These are phyloP conservation scores for Erodium chrysanthum DNA, from an alignment of 441 rosid genomes.

Conservation along the genomic window DNA sequence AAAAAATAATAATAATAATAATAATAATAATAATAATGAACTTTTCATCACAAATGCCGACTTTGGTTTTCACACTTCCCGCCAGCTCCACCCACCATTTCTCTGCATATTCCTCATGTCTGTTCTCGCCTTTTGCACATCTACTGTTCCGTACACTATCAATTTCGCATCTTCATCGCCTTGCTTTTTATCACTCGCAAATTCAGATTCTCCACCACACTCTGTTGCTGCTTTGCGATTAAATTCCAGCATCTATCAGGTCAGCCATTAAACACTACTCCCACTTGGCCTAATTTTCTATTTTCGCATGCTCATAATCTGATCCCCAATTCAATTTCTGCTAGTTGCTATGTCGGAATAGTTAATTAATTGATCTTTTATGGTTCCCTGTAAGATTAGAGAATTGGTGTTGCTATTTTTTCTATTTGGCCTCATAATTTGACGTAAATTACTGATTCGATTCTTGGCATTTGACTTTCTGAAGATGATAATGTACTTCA, in stretches of 20 bases:
- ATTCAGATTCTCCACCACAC: neutral
- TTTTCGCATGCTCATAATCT: neutral
- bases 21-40: too few relatives aligned
- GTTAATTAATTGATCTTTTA: neutral
- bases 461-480: neutral
- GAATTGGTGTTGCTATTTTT: neutral
- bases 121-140: neutral
- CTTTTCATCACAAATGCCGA: neutral
- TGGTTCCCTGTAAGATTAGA: neutral
- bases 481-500: neutral
- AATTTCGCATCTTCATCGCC: neutral
- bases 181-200: neutral
- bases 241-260: conserved; percentile 4
- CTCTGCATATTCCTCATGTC: neutral
- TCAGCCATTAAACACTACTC: neutral
- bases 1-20: too few relatives aligned
- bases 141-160: neutral
- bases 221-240: neutral
- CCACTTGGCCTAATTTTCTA: too few relatives aligned
- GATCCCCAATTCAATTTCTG: neutral
- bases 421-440: too few relatives aligned
- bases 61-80: neutral
- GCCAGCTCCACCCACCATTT: neutral
- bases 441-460: neutral
- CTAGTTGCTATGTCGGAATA: neutral